These are phyloP conservation scores for Polysphondylium violaceum DNA, from an alignment of 78 protist genomes.

Conservation along the genomic window DNA sequence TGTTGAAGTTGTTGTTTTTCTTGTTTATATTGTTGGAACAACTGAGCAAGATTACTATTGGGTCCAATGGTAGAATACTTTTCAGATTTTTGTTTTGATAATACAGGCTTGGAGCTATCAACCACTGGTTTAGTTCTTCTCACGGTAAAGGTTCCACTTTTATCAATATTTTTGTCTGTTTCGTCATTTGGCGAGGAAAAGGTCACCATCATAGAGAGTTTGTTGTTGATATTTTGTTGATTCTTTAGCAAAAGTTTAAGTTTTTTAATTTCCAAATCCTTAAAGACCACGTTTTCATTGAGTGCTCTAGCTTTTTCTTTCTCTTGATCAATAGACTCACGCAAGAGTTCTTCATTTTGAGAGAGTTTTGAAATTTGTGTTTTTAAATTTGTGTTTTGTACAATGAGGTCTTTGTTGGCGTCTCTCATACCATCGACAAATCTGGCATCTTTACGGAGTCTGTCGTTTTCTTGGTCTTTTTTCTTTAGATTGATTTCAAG, in stretches of 20 bases:
- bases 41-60: conserved; percentile 2
- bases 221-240: conserved; percentile 69
- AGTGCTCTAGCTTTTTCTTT: conserved; percentile 35
- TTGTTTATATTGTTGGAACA: neutral
- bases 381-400: conserved; percentile 57
- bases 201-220: conserved; percentile 72
- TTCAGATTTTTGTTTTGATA: conserved; percentile 60
- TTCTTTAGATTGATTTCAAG: conserved; percentile 38
- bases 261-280: conserved; percentile 72
- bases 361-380: conserved; percentile 25
- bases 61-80: conserved; percentile 22
- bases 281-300: conserved; percentile 6
- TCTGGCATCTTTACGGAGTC: conserved; percentile 26
- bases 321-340: conserved; percentile 48
- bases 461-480: conserved; percentile 53
- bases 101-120: conserved; percentile 20
- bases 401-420: conserved; percentile 59
- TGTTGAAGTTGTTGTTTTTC: neutral
- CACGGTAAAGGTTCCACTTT: neutral
- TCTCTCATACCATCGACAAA: conserved; percentile 76
- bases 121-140: conserved; percentile 44
- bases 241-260: conserved; percentile 46
- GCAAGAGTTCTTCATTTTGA: conserved; percentile 6
- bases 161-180: conserved; percentile 11
- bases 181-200: neutral